Conservation (phyloP, 2,329 filamentous ascomycete species). For the Amauroascus verrucosus region DNA sequence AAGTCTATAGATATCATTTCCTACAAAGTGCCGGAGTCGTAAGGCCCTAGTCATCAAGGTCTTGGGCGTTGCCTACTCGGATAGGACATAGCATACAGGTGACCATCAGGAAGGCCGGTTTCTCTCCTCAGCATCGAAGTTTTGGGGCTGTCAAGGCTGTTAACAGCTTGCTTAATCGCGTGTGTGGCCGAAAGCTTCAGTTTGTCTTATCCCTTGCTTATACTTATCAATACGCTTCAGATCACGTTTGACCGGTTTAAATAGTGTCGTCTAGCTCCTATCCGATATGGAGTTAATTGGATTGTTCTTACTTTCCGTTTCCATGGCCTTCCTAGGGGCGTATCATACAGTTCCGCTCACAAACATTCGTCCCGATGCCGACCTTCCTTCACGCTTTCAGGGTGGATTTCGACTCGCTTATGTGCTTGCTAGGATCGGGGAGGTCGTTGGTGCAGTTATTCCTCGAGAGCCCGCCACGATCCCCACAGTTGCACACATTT, state of each 20-base stretch:
- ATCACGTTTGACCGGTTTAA: background rate
- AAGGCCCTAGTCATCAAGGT: background rate
- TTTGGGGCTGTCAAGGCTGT: background rate
- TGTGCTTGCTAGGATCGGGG: background rate
- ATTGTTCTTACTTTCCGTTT: constrained; percentile 16
- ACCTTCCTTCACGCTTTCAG: constrained; percentile 11
- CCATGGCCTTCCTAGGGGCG: constrained; percentile 18
- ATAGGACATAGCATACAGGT: background rate
- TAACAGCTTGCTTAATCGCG: too few relatives aligned
- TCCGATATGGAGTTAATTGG: constrained; percentile 17
- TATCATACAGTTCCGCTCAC: constrained; percentile 11
- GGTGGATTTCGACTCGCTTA: constrained; percentile 9
- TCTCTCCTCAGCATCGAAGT: background rate
- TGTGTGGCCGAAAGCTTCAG: too few relatives aligned
- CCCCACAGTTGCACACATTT: background rate
- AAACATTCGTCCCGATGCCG: constrained; percentile 4
- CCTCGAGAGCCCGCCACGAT: background rate
- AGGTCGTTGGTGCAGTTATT: background rate
- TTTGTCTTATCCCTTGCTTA: background rate
- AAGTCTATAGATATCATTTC: background rate
- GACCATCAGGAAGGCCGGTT: background rate
- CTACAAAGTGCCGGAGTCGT: background rate
- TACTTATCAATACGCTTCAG: background rate
- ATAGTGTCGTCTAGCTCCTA: background rate
- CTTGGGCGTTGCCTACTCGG: background rate